Evolutionary conservation across 129 eudicot species (phyloP), one percentile per base, ranked within the genome.

Genomic region (Artemisia argyi): DNA sequence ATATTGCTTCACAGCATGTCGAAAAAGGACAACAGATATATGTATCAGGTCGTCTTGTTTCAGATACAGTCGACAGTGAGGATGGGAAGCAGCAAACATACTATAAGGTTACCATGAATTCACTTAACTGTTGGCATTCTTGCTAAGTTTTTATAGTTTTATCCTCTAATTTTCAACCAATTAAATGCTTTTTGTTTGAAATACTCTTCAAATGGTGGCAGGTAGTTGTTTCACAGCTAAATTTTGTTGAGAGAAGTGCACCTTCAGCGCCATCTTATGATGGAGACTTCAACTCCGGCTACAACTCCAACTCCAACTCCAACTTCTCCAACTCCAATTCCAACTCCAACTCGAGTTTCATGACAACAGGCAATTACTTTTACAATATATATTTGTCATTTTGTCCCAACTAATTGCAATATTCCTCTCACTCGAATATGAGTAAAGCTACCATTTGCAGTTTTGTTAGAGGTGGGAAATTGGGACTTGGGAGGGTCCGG

Each of bases 211-310:
- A 24, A 76, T 67, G 76, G 26, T 75, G 68, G 64, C 89, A 94
- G 97, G 94, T 94, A n/a, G 94, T 90, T 53, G 99, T 88, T 70
- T 90, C 87, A 73, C 86, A 90, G 79, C 84, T 94, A 71, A 94
- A 94, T 73, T 83, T 94, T 66, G 79, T 94, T 44, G 97, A 88
- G 72, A 90, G 82, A 79, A 76, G 79, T 47, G 14, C 56, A 22
- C 73, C 93, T 9, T 54, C 66, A 30, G 46, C 66, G 9, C 46
- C 66, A 18, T 66, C 85, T 75, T 83, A 94, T 81, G 81, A 82
- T 20, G 88, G 82, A 50, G 89, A 82, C 74, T 85, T 84, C 62
- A 39, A 39, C 46, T 39, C 46, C 2, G 2, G 46, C 46, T 39
- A 39, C 11, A 39, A 39, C 11, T 39, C 46, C 11, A 83, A 79